Conservation (phyloP, 2,329 filamentous ascomycete genomes). For the Trichoderma sp. region DNA sequence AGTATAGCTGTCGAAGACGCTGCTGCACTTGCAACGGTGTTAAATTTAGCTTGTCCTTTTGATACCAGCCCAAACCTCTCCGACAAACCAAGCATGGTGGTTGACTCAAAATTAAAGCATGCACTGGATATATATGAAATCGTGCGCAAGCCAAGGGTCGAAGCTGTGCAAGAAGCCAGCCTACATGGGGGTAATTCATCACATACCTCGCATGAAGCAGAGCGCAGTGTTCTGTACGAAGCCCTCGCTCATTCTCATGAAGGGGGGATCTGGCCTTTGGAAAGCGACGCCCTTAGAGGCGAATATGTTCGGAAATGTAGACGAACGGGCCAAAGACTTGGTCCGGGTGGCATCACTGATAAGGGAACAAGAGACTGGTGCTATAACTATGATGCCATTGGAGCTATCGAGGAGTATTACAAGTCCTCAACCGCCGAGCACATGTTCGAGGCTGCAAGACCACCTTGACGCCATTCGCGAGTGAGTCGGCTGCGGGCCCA, state of each 20-base stretch:
- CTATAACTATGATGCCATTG: constrained; percentile 20
- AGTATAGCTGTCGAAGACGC: constrained; percentile 26
- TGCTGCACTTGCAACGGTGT: constrained; percentile 19
- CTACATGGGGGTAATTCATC: constrained; percentile 21
- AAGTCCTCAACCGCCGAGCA: not conserved
- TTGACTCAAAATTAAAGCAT: not conserved
- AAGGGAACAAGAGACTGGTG: constrained; percentile 20
- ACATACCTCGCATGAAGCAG: constrained; percentile 7
- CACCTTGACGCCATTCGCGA: not conserved
- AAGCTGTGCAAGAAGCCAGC: constrained; percentile 22
- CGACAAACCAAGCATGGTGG: not conserved
- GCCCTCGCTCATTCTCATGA: constrained; percentile 13
- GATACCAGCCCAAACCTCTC: not conserved
- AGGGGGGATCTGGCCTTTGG: not conserved
- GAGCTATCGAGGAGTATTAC: not conserved
- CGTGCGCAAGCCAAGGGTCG: constrained; percentile 17
- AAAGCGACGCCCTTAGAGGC: not conserved
- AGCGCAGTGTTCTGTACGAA: constrained; percentile 19
- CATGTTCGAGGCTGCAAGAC: not conserved
- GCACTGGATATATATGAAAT: constrained; percentile 20
- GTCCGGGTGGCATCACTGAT: constrained; percentile 13
- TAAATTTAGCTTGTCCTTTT: constrained; percentile 19
- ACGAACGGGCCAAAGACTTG: not conserved
- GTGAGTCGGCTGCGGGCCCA: not conserved
- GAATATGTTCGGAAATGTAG: not conserved